These are phyloP conservation scores for Brassica napus DNA, from an alignment of 345 rosid species.

Conservation along the genomic window DNA sequence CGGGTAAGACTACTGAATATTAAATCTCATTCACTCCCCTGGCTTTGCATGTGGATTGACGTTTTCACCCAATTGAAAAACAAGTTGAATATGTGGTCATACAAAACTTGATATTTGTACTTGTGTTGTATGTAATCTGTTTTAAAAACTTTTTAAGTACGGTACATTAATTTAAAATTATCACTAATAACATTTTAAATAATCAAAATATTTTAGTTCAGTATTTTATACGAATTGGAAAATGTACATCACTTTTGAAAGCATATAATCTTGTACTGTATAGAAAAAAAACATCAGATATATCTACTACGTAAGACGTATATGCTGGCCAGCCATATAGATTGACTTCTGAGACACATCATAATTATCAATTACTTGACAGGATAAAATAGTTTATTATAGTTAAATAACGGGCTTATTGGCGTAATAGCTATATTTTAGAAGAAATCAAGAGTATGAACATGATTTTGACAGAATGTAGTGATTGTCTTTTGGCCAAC, in stretches of 20 bases:
- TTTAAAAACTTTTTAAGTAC: background rate
- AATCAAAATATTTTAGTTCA: background rate
- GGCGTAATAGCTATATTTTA: no score
- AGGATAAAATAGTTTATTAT: background rate
- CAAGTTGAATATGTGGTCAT: background rate
- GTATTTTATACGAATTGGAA: background rate
- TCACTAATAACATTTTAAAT: background rate
- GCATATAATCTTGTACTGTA: background rate
- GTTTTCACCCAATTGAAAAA: background rate
- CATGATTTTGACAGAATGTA: no score
- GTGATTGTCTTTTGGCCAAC: no score
- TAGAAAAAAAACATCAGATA: background rate
- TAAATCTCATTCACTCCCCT: background rate
- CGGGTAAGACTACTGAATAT: background rate
- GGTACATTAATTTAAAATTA: background rate
- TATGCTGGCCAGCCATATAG: background rate
- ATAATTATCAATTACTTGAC: background rate
- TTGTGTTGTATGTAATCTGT: background rate
- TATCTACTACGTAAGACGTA: background rate
- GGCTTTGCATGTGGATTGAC: background rate
- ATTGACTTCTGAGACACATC: background rate
- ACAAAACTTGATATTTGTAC: background rate
- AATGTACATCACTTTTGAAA: background rate
- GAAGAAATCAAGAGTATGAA: no score
- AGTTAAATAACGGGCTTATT: no score